phyloP scores from a whole-genome alignment of 2,329 filamentous ascomycete genomes.

The Botrytis paeoniae region DNA sequence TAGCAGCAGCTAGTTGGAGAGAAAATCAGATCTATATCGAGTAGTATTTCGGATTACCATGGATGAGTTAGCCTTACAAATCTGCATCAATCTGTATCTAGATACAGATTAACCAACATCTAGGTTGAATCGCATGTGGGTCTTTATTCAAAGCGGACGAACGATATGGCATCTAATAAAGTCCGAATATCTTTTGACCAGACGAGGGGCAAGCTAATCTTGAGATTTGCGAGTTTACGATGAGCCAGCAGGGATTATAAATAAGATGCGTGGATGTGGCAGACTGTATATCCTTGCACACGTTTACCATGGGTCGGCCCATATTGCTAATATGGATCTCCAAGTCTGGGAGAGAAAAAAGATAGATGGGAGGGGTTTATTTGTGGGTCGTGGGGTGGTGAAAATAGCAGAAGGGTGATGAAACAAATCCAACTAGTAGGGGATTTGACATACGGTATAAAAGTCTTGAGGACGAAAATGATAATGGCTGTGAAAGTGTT shows the following conservation, averaged over 20 bases:
- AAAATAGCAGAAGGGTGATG: neutral
- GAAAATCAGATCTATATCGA: neutral
- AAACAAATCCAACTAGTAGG: neutral
- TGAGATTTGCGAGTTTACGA: constrained; percentile 20
- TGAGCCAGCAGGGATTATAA: constrained; percentile 9
- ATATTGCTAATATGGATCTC: neutral
- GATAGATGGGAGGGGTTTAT: constrained; percentile 10
- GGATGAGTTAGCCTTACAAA: neutral
- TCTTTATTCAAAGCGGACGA: constrained; percentile 1
- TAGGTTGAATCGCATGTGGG: constrained; percentile 10
- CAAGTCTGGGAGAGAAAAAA: neutral
- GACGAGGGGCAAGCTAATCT: constrained; percentile 17
- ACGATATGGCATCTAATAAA: constrained; percentile 12
- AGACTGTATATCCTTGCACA: constrained; percentile 10
- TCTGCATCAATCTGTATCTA: neutral
- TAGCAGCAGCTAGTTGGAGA: neutral
- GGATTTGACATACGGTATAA: neutral
- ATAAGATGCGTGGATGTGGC: constrained; percentile 16
- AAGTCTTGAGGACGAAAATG: neutral
- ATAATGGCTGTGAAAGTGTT: neutral
- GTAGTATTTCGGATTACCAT: neutral
- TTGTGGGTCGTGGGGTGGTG: constrained; percentile 7
- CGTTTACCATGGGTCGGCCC: constrained; percentile 8
- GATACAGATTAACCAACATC: constrained; percentile 7
- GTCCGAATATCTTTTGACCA: neutral